These are phyloP conservation scores for Spathaspora jeffriesii DNA, from an alignment of 1,139 yeast species.

Conservation along the genomic window DNA sequence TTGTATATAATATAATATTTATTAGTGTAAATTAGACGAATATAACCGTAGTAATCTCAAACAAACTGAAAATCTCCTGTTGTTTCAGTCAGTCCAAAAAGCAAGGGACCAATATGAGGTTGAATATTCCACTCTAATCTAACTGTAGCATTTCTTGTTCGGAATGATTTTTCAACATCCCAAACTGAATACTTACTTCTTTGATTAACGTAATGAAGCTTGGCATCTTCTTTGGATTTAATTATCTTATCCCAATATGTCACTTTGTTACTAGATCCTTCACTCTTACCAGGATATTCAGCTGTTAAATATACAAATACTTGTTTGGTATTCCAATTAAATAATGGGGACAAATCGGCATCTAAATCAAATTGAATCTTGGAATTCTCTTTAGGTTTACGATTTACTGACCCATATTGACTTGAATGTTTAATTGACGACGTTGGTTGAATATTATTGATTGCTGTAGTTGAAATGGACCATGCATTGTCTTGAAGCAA, in stretches of 20 bases:
- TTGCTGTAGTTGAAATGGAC: slow-evolving; percentile 39
- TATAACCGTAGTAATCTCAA: slow-evolving; percentile 7
- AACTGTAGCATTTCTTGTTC: slow-evolving; percentile 67
- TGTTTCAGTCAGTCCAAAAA: slow-evolving; percentile 60
- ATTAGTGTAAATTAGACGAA: not conserved
- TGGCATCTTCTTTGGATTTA: slow-evolving; percentile 57
- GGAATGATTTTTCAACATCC: slow-evolving; percentile 74
- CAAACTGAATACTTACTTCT: slow-evolving; percentile 84
- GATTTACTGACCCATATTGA: slow-evolving; percentile 69
- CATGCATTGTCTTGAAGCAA: slow-evolving; percentile 47
- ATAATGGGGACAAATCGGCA: slow-evolving; percentile 65
- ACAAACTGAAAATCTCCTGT: slow-evolving; percentile 30
- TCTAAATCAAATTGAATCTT: slow-evolving; percentile 72
- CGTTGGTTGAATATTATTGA: slow-evolving; percentile 38
- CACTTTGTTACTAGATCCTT: slow-evolving; percentile 59
- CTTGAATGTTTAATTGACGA: slow-evolving; percentile 62
- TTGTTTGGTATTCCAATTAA: slow-evolving; percentile 98
- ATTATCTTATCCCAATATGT: slow-evolving; percentile 93
- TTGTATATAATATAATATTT: not conserved
- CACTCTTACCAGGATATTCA: slow-evolving; percentile 70
- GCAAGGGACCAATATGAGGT: slow-evolving; percentile 83
- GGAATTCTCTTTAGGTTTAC: slow-evolving; percentile 80
- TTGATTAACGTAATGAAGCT: slow-evolving; percentile 48
- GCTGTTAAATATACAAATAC: slow-evolving; percentile 89
- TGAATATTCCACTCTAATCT: slow-evolving; percentile 90